phyloP scores from a whole-genome alignment of 345 rosid species.

The Rhodamnia rubescens region DNA sequence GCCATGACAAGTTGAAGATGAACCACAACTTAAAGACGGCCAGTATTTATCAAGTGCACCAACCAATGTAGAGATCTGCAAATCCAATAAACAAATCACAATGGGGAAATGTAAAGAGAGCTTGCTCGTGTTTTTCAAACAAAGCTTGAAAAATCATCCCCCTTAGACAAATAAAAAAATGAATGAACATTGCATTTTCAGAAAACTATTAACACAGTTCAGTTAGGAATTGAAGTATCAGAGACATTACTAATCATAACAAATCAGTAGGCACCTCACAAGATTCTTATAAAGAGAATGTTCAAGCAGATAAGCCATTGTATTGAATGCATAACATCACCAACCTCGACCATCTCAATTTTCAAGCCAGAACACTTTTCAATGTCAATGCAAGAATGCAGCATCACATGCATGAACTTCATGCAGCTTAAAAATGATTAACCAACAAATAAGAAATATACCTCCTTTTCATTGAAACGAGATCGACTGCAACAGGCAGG shows the following conservation, averaged over 20 bases:
- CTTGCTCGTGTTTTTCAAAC: neutral
- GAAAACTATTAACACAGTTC: neutral
- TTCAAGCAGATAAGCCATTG: neutral
- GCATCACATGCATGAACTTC: neutral
- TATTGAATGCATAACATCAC: too few species aligned
- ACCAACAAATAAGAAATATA: constrained; percentile 1
- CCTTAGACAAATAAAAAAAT: neutral
- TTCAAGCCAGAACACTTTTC: neutral
- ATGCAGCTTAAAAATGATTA: neutral
- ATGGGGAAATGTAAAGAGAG: neutral
- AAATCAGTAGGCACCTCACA: neutral
- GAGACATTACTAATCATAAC: neutral
- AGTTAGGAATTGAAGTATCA: neutral
- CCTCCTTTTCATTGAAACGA: constrained; percentile 62
- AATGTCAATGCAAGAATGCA: neutral
- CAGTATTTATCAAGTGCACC: constrained; percentile 22
- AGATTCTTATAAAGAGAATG: neutral
- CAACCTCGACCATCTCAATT: too few species aligned
- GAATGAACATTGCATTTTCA: neutral
- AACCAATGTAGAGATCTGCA: constrained; percentile 25
- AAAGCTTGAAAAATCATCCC: neutral
- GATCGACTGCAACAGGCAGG: constrained; percentile 70
- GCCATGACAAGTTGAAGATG: constrained; percentile 29
- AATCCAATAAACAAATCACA: neutral
- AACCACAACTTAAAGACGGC: constrained; percentile 34